phyloP scores from a whole-genome alignment of 148 eudicot species.

The Dianthus caryophyllus region DNA sequence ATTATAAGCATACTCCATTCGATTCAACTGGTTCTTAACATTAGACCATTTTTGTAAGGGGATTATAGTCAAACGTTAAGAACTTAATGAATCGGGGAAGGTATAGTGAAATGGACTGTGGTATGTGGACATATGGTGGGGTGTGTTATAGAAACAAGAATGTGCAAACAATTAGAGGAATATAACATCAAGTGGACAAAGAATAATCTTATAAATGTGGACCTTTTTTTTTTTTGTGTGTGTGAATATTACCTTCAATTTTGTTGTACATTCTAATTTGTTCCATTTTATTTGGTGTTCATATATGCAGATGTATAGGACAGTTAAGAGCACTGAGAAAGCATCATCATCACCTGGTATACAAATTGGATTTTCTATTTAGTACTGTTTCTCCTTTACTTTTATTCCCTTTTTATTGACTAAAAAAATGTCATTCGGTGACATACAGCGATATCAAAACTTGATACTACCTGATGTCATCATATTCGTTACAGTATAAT shows the following conservation, averaged over 20 bases:
- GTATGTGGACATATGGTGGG: too few relatives aligned
- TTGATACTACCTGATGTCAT: too few relatives aligned
- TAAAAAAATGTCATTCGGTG: neutral
- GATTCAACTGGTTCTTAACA: too few relatives aligned
- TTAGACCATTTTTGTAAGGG: too few relatives aligned
- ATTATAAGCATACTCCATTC: too few relatives aligned
- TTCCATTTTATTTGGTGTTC: slow-evolving; percentile 9
- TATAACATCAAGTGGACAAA: slow-evolving; percentile 6
- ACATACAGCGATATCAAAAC: too few relatives aligned
- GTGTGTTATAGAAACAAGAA: neutral
- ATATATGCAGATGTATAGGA: slow-evolving; percentile 94
- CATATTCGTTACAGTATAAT: too few relatives aligned
- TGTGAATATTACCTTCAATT: neutral
- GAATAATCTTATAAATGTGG: slow-evolving; percentile 21
- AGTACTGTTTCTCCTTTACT: slow-evolving; percentile 20
- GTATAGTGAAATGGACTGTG: too few relatives aligned
- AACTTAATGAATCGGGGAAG: too few relatives aligned
- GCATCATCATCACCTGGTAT: slow-evolving; percentile 36
- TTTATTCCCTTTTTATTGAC: slow-evolving; percentile 24
- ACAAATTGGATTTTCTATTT: slow-evolving; percentile 20
- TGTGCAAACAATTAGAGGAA: slow-evolving; percentile 7
- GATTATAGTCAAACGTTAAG: too few relatives aligned
- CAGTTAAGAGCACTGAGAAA: slow-evolving; percentile 92
- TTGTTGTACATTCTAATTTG: neutral
- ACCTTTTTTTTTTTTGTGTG: too few relatives aligned